These are phyloP conservation scores for Kwoniella heveanensis DNA, from an alignment of 768 basidiomycete species.

Conservation along the genomic window DNA sequence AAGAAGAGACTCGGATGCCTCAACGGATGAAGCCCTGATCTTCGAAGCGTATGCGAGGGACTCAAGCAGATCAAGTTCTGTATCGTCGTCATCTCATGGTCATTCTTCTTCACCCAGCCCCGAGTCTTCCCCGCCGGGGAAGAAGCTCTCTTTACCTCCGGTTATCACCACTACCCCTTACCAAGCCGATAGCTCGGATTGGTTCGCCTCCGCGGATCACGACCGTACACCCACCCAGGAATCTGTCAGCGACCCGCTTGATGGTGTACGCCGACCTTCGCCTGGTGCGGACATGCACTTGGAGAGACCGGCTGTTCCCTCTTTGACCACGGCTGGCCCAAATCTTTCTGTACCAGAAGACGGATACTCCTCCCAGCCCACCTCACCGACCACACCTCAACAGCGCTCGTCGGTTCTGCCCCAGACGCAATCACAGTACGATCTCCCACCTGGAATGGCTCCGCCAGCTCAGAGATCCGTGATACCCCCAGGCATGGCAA, in stretches of 20 bases:
- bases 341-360: constrained; percentile 31
- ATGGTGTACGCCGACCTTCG: constrained; percentile 27
- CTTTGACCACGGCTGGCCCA: constrained; percentile 18
- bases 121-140: constrained; percentile 35
- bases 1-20: constrained; percentile 60
- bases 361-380: constrained; percentile 8
- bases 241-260: constrained; percentile 30
- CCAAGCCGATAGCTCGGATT: constrained; percentile 20
- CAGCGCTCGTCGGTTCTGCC: constrained; percentile 9
- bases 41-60: constrained; percentile 73
- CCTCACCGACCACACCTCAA: constrained; percentile 17
- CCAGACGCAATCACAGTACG: constrained; percentile 11
- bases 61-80: constrained; percentile 29
- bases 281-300: constrained; percentile 25
- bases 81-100: constrained; percentile 35
- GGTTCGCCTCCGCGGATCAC: constrained; percentile 32
- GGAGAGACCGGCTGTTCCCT: constrained; percentile 25
- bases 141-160: constrained; percentile 31
- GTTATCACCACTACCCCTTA: constrained; percentile 20
- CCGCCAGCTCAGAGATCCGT: constrained; percentile 33
- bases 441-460: constrained; percentile 50
- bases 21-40: constrained; percentile 77
- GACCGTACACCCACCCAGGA: constrained; percentile 51
- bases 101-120: constrained; percentile 35
- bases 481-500: constrained; percentile 36